These are phyloP conservation scores for Coemansia aciculifera DNA, from an alignment of 192 early-diverging fungal species.

Conservation along the genomic window DNA sequence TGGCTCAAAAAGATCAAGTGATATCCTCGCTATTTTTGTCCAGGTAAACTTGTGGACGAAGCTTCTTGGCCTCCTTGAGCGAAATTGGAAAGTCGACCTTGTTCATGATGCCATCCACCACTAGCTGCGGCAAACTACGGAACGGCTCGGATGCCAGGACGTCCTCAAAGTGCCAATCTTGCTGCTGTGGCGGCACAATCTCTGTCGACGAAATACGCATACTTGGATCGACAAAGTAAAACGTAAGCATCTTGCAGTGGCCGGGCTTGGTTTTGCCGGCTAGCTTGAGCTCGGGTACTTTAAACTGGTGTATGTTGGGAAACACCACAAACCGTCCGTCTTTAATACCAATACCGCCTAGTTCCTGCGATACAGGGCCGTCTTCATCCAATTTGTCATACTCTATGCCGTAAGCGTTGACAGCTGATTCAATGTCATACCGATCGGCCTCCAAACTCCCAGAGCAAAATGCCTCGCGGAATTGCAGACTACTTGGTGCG, in stretches of 20 bases:
- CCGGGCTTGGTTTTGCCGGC: constrained; percentile 60
- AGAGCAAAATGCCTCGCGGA: neutral
- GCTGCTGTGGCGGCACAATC: constrained; percentile 58
- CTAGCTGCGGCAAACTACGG: constrained; percentile 10
- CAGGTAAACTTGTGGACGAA: constrained; percentile 41
- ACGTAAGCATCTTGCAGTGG: constrained; percentile 64
- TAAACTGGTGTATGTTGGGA: constrained; percentile 70
- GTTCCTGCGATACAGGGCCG: neutral
- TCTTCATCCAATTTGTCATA: constrained; percentile 14
- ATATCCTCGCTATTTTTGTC: constrained; percentile 17
- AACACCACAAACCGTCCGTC: constrained; percentile 66
- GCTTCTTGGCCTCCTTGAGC: too few relatives aligned
- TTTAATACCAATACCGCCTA: neutral
- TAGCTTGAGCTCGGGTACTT: constrained; percentile 61
- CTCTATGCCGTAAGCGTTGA: constrained; percentile 30
- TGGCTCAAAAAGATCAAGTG: neutral
- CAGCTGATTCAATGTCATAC: neutral
- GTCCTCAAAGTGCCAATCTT: too few relatives aligned
- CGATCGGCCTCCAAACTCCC: neutral
- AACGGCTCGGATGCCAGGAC: neutral
- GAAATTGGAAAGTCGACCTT: too few relatives aligned
- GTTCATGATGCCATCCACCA: constrained; percentile 8
- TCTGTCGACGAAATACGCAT: constrained; percentile 56
- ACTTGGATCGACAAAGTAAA: constrained; percentile 70
- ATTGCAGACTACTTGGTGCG: too few relatives aligned